These are phyloP conservation scores for Tetradesmus obliquus DNA, from an alignment of 139 green algal species.

Conservation along the genomic window DNA sequence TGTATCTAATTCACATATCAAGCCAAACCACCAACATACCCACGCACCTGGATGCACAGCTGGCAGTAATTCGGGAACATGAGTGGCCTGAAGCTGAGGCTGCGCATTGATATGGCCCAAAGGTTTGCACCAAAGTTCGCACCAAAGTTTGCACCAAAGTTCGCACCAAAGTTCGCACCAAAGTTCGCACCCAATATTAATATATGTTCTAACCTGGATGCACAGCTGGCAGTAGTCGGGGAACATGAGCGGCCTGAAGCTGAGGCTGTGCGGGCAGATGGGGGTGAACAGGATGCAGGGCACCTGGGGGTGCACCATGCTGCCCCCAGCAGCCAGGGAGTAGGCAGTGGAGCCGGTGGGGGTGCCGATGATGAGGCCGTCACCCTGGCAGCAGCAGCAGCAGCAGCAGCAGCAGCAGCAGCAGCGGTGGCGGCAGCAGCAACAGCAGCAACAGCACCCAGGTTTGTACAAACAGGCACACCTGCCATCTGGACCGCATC, in stretches of 20 bases:
- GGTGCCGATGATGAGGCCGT: constrained; percentile 92
- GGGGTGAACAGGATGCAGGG: constrained; percentile 94
- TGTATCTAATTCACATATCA: too few species aligned
- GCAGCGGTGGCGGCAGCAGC: neutral
- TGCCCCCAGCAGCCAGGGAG: constrained; percentile 86
- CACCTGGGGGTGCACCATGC: constrained; percentile 85
- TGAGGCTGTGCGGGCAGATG: constrained; percentile 97
- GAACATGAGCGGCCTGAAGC: constrained; percentile 97
- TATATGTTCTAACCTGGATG: constrained; percentile 63
- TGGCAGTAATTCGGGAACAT: constrained; percentile 88
- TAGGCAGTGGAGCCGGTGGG: constrained; percentile 95
- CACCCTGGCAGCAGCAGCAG: constrained; percentile 64
- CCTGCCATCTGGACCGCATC: too few species aligned
- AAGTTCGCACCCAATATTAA: too few species aligned
- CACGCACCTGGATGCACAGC: constrained; percentile 74
- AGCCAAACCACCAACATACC: too few species aligned
- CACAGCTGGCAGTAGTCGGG: constrained; percentile 92
- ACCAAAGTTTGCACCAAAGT: too few species aligned
- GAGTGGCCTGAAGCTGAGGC: constrained; percentile 95
- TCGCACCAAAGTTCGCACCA: too few species aligned
- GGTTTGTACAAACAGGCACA: too few species aligned
- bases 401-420: constrained; percentile 26
- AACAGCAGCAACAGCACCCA: neutral
- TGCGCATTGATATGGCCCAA: constrained; percentile 55
- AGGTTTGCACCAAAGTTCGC: too few species aligned